phyloP scores from a whole-genome alignment of 495 filamentous ascomycete genomes.

The Clohesyomyces aquaticus region DNA sequence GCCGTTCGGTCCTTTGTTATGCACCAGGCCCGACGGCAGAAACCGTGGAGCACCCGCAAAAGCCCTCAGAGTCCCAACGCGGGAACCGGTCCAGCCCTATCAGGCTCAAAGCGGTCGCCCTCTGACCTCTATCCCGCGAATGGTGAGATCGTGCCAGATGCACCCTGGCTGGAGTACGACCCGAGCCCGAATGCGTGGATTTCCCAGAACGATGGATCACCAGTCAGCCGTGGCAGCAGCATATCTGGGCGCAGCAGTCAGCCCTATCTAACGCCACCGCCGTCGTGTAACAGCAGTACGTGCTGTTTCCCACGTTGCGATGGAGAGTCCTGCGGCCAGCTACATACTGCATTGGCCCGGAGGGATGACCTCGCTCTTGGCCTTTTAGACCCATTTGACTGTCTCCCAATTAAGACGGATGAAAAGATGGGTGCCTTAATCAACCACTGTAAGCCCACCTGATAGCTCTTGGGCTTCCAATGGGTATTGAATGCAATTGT shows the following conservation, averaged over 20 bases:
- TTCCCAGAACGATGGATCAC: conserved; percentile 3
- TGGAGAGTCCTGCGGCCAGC: conserved; percentile 22
- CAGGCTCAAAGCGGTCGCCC: not conserved
- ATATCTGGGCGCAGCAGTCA: conserved; percentile 10
- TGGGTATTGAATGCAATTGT: conserved; percentile 14
- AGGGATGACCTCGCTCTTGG: conserved; percentile 24
- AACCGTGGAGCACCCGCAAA: conserved; percentile 39
- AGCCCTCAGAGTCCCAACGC: conserved; percentile 1
- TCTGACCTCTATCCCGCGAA: not conserved
- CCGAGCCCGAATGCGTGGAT: conserved; percentile 3
- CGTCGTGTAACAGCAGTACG: conserved; percentile 10
- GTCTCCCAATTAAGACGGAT: conserved; percentile 29
- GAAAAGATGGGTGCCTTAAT: conserved; percentile 24
- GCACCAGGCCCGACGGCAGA: conserved; percentile 35
- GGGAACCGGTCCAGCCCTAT: not conserved
- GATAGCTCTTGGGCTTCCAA: not conserved
- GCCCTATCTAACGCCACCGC: conserved; percentile 2
- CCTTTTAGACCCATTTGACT: conserved; percentile 32
- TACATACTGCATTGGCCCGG: conserved; percentile 16
- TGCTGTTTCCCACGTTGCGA: conserved; percentile 20
- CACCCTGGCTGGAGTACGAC: not conserved
- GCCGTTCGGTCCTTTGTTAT: conserved; percentile 41
- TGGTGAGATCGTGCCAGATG: not conserved
- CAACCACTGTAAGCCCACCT: conserved; percentile 36
- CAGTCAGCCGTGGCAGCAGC: conserved; percentile 23